phyloP scores from a whole-genome alignment of 2,329 filamentous ascomycete genomes.

The Hymenotorrendiella dingleyae region DNA sequence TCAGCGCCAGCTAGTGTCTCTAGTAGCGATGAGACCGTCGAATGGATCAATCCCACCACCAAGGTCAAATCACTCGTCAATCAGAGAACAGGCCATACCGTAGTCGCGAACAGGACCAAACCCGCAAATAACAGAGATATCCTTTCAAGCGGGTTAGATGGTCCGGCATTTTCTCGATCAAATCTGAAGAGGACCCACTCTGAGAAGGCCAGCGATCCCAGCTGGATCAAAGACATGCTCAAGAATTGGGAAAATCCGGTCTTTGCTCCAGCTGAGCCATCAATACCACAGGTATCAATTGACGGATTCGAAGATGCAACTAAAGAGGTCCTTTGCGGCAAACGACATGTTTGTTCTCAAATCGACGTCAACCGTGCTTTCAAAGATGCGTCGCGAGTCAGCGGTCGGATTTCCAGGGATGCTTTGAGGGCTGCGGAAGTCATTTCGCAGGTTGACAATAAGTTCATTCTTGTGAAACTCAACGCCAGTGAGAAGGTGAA shows the following conservation, averaged over 20 bases:
- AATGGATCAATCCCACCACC: conserved; percentile 59
- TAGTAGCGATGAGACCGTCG: conserved; percentile 34
- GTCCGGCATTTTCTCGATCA: not conserved
- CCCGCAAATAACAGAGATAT: not conserved
- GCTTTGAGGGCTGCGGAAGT: conserved; percentile 56
- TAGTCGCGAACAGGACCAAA: conserved; percentile 23
- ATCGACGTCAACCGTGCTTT: conserved; percentile 27
- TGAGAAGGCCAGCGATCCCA: conserved; percentile 24
- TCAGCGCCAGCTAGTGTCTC: not conserved
- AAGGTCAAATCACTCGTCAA: conserved; percentile 47
- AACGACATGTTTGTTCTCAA: conserved; percentile 23
- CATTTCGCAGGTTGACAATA: conserved; percentile 78
- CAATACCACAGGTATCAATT: conserved; percentile 39
- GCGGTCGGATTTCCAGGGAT: conserved; percentile 53
- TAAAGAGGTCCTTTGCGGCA: conserved; percentile 20
- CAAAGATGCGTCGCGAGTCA: conserved; percentile 23
- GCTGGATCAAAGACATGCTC: conserved; percentile 58
- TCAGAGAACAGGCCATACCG: conserved; percentile 46
- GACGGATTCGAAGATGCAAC: conserved; percentile 25
- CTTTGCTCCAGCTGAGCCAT: conserved; percentile 48
- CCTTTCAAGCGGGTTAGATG: not conserved
- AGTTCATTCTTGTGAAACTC: conserved; percentile 71
- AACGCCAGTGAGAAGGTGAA: not conserved
- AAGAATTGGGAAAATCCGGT: conserved; percentile 69
- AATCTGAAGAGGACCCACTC: conserved; percentile 13